phyloP scores from a whole-genome alignment of 371 early-diverging fungal genomes.

The Choanephora cucurbitarum region DNA sequence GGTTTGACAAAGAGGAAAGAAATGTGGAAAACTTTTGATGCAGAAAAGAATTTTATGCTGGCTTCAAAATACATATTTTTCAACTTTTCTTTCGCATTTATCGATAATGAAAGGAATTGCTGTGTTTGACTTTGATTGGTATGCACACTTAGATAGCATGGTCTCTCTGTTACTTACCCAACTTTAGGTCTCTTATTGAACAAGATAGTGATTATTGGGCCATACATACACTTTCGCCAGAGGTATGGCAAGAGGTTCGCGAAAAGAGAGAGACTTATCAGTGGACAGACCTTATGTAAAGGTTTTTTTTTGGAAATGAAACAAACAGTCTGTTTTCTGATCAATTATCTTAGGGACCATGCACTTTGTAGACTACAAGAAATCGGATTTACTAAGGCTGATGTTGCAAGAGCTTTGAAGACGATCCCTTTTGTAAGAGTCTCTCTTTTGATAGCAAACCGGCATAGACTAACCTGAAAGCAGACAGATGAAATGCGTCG shows the following conservation, averaged over 20 bases:
- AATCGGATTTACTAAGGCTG: slow-evolving; percentile 47
- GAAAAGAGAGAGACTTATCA: slow-evolving; percentile 38
- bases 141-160: slow-evolving; percentile 6
- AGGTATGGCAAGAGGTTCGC: slow-evolving; percentile 31
- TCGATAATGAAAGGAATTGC: slow-evolving; percentile 30
- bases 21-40: background rate
- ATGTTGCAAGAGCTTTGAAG: slow-evolving; percentile 51
- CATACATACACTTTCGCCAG: slow-evolving; percentile 47
- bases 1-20: slow-evolving; percentile 12
- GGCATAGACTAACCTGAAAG: background rate
- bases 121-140: slow-evolving; percentile 81
- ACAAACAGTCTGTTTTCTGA: background rate
- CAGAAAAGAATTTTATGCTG: background rate
- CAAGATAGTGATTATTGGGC: slow-evolving; percentile 72
- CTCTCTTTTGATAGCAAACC: too few relatives aligned
- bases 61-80: slow-evolving; percentile 6
- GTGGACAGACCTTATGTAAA: slow-evolving; percentile 77
- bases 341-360: slow-evolving; percentile 33
- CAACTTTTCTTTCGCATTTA: background rate
- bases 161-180: background rate
- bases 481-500: slow-evolving; percentile 60
- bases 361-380: slow-evolving; percentile 59
- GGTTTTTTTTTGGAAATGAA: background rate
- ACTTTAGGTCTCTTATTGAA: slow-evolving; percentile 68
- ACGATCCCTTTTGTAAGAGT: slow-evolving; percentile 66